phyloP scores from a whole-genome alignment of 1,284 basidiomycete species.

The Amylostereum chailletii region DNA sequence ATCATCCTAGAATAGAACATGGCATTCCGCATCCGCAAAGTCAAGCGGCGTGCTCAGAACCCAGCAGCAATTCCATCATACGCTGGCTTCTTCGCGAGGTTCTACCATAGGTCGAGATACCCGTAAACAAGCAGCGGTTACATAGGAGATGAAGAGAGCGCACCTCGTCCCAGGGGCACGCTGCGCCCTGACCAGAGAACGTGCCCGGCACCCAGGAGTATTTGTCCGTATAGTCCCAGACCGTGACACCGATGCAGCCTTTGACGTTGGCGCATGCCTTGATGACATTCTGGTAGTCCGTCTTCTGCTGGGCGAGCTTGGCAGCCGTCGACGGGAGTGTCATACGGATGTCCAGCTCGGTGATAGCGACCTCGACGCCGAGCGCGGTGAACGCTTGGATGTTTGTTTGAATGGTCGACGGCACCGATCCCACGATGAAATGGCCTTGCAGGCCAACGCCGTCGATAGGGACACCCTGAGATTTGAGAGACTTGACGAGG shows the following conservation, averaged over 20 bases:
- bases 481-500: constrained; percentile 33
- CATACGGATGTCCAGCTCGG: constrained; percentile 48
- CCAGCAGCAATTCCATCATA: constrained; percentile 20
- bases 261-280: constrained; percentile 32
- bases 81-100: constrained; percentile 18
- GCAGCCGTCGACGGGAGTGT: constrained; percentile 38
- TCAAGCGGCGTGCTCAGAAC: constrained; percentile 3
- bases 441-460: constrained; percentile 43
- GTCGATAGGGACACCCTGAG: constrained; percentile 35
- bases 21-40: too few species aligned
- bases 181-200: constrained; percentile 26
- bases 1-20: too few species aligned
- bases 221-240: constrained; percentile 46
- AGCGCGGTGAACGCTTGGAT: constrained; percentile 37
- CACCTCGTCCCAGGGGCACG: constrained; percentile 26
- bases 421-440: constrained; percentile 40
- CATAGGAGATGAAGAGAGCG: not conserved
- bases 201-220: constrained; percentile 27
- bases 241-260: constrained; percentile 36
- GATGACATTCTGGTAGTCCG: constrained; percentile 37
- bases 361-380: constrained; percentile 46
- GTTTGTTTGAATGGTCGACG: constrained; percentile 28
- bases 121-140: not conserved
- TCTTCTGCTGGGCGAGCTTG: constrained; percentile 37
- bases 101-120: constrained; percentile 12